Base-by-base conservation (phyloP, 163 green algal genomes). In the Scenedesmus sp. region DNA sequence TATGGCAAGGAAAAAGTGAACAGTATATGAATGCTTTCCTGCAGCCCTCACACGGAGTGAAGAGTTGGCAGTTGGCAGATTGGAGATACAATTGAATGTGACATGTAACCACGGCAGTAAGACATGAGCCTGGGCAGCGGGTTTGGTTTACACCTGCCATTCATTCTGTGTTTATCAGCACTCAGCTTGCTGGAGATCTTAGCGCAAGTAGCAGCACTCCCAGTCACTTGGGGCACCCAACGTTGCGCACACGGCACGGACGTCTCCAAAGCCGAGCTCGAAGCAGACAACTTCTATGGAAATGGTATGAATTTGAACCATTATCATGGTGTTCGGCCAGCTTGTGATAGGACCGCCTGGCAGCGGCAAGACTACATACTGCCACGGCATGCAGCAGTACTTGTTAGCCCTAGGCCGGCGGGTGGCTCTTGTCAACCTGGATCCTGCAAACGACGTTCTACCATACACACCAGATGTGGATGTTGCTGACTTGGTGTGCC, bases 331-430 rank as follows among this genome's bases (percentile, higher is more conserved):
- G 0, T 99, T 99, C 92, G 98, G 98, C 1, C 98, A 99, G 93
- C 70, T 99, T 9, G 95, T 99, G 0, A 96, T 99, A 30, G 98
- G 98, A 3, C 98, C 98, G 1, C 97, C 98, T 3, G 98, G 98
- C 81, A 97, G 95, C 73, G 98, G 98, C 56, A 99, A 99, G 95
- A 99, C 97, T 33, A 99, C 97, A 0, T 99, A 98, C 92, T 98
- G 95, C 92, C 91, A 97, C 92, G 98, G 97, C 72, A 95, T 99
- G 95, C 92, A 97, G 88, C 96, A 97, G 85, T 98, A 96, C 81
- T 85, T 98, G 24, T 73, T 51, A n/a, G 78, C 73, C 0, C 46
- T 85, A 0, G 90, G 92, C 1, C 89, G 94, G 6, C 79, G 43
- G 4, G 42, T 82, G 4, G 85, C 78, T 4, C 42, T 89, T 6